phyloP scores from a whole-genome alignment of 73 alveolate genomes.

The Paramecium primaurelia region DNA sequence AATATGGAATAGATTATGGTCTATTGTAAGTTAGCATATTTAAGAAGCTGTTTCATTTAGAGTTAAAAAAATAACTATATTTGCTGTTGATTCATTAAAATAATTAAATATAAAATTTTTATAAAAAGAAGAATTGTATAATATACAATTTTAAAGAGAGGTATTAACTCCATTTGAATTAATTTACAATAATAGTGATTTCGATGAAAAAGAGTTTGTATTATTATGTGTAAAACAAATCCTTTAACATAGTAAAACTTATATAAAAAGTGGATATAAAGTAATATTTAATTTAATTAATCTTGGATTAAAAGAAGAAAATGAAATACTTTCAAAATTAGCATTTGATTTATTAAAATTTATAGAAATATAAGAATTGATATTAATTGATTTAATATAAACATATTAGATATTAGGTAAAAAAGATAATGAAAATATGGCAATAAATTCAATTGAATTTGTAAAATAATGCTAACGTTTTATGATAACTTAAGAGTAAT shows the following conservation, averaged over 20 bases:
- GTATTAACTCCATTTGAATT: constrained; percentile 82
- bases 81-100: constrained; percentile 78
- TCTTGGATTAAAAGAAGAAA: constrained; percentile 49
- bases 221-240: constrained; percentile 24
- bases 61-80: constrained; percentile 50
- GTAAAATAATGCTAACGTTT: constrained; percentile 19
- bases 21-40: constrained; percentile 69
- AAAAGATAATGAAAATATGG: constrained; percentile 48
- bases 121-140: constrained; percentile 74
- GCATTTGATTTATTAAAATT: constrained; percentile 33
- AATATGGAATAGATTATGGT: constrained; percentile 79
- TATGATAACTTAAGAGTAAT: not conserved
- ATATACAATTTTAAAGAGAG: constrained; percentile 76
- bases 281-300: constrained; percentile 34
- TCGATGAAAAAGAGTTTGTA: constrained; percentile 44
- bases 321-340: constrained; percentile 40
- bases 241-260: constrained; percentile 20
- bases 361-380: not conserved
- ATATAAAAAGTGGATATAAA: constrained; percentile 53
- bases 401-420: constrained; percentile 19
- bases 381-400: constrained; percentile 48
- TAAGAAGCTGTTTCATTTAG: constrained; percentile 62
- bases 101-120: constrained; percentile 80
- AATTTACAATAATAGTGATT: not conserved
- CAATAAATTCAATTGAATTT: constrained; percentile 46